These are phyloP conservation scores for Oligophagozyma castellii DNA, from an alignment of 1,139 yeast species.

Conservation along the genomic window DNA sequence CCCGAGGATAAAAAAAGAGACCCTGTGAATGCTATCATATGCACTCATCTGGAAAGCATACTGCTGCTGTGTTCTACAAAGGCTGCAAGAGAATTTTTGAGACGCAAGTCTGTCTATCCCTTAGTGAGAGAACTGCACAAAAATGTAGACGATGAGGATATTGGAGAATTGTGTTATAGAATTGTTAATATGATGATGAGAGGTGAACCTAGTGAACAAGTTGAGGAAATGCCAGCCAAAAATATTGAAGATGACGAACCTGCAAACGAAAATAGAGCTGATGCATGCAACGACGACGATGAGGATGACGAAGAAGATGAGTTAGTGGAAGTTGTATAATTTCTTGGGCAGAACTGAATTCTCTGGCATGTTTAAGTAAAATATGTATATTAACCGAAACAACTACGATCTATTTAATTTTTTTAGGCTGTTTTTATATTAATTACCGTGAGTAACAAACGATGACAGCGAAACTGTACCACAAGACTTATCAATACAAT, in stretches of 20 bases:
- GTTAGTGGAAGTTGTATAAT: conserved; percentile 24
- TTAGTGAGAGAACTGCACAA: conserved; percentile 75
- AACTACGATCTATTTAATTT: too few relatives aligned
- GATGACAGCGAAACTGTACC: too few relatives aligned
- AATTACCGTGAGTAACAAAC: too few relatives aligned
- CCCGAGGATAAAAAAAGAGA: conserved; percentile 72
- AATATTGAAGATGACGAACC: conserved; percentile 26
- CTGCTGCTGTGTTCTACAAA: conserved; percentile 65
- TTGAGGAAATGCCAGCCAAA: conserved; percentile 38
- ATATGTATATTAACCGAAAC: too few relatives aligned
- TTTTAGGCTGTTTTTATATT: too few relatives aligned
- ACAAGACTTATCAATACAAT: too few relatives aligned
- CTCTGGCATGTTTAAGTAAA: too few relatives aligned
- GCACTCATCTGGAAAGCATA: conserved; percentile 64
- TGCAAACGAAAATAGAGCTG: too few relatives aligned
- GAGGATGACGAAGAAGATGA: conserved; percentile 14
- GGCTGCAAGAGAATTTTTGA: conserved; percentile 56
- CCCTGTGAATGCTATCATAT: conserved; percentile 47
- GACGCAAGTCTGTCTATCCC: conserved; percentile 72
- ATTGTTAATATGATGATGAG: conserved; percentile 81
- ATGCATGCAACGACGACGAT: conserved; percentile 18
- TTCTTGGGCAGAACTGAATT: too few relatives aligned
- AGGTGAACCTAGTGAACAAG: conserved; percentile 56
- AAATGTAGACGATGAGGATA: conserved; percentile 46
- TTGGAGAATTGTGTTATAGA: conserved; percentile 58